Evolutionary conservation across 164 flowering plant species (phyloP), one percentile per base, ranked within the genome.

Genomic region (Umbilicus rupestris): DNA sequence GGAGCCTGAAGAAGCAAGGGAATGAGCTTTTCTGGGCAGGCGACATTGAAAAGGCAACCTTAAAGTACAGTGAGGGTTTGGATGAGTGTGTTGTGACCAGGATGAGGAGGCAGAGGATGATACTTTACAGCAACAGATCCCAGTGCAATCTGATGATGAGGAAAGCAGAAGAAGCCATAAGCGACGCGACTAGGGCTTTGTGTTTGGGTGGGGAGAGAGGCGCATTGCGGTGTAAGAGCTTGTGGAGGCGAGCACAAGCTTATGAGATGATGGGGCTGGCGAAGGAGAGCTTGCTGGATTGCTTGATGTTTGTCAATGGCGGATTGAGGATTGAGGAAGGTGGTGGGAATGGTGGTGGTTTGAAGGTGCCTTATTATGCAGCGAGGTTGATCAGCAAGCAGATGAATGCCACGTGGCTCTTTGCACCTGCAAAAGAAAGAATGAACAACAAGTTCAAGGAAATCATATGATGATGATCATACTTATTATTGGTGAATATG

Each of bases 201-300:
- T 78, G 82, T 55, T 45, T 89, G 52, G 29, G 60, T 15, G 17
- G 17, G 19, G 60, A 14, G 31, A 28, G 60, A 28, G 33, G 60
- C 28, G 31, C 33, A 55, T 11, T 55, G 60, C 92, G 89, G 45
- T 33, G 70, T 14, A 92, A 85, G 72, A 87, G 96, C 66, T 73
- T 89, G 9, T 92, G 97, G 97, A 87, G 89, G 65, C 79, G 97
- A 65, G 79, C 97, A 26, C 94, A 89, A 62, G 97, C 94, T 42
- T 92, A 92, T 68, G 90, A 92, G 66, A 84, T 87, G 89, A 78
- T 76, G 68, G 92, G 92, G 19, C 62, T 89, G 76, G 79, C 86
- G 5, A 86, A 73, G 70, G 97, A 89, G 74, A 89, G 97, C 76
- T 78, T 89, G 71, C 79, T 89, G 88, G 97, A 92, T 70, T 80